phyloP scores from a whole-genome alignment of 495 filamentous ascomycete genomes.

The Penicillium chermesinum region DNA sequence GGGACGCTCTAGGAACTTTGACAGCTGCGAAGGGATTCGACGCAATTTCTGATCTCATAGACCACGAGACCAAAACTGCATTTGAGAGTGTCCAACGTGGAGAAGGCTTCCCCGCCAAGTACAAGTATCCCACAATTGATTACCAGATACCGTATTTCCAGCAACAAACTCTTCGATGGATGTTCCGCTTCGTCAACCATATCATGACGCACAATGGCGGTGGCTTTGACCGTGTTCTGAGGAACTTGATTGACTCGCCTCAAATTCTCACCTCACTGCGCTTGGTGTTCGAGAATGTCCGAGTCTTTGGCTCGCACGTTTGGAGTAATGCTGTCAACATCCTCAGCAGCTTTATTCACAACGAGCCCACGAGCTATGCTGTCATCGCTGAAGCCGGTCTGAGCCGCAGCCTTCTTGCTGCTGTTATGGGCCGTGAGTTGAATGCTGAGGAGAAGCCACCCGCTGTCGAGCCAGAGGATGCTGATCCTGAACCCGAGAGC shows the following conservation, averaged over 20 bases:
- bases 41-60: slow-evolving; percentile 75
- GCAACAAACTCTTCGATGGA: slow-evolving; percentile 85
- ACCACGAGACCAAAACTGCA: slow-evolving; percentile 70
- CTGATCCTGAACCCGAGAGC: slow-evolving; percentile 21
- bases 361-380: slow-evolving; percentile 95
- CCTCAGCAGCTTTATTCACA: slow-evolving; percentile 94
- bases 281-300: slow-evolving; percentile 72
- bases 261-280: slow-evolving; percentile 72
- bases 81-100: slow-evolving; percentile 58
- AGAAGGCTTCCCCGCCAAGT: slow-evolving; percentile 68
- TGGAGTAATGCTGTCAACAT: slow-evolving; percentile 92
- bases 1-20: slow-evolving; percentile 73
- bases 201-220: slow-evolving; percentile 83
- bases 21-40: slow-evolving; percentile 78
- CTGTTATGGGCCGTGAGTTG: slow-evolving; percentile 57
- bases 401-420: slow-evolving; percentile 73
- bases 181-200: slow-evolving; percentile 94
- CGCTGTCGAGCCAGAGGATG: slow-evolving; percentile 19
- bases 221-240: slow-evolving; percentile 79
- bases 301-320: slow-evolving; percentile 78
- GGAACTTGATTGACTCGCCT: slow-evolving; percentile 92
- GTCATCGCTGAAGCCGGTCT: slow-evolving; percentile 92
- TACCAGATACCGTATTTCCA: slow-evolving; percentile 89
- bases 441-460: slow-evolving; percentile 29
- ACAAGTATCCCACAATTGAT: slow-evolving; percentile 77